Base-by-base conservation (phyloP, 75 land plant genomes). In the Sequoiadendron giganteum region DNA sequence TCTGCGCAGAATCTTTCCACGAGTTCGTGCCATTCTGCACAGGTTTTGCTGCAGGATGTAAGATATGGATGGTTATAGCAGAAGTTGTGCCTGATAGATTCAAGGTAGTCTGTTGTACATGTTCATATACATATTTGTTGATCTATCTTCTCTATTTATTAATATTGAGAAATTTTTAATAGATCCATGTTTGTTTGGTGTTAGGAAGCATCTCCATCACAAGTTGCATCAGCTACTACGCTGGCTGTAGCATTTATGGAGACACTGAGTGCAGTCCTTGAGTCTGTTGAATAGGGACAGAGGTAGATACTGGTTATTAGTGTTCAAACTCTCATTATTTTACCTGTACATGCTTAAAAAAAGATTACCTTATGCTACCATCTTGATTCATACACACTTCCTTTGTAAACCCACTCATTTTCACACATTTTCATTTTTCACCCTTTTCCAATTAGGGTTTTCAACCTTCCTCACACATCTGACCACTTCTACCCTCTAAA, bases 41-140 rank as follows among this genome's bases (percentile, higher is more conserved):
- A 84, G 99, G 99, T 45, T 97, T 98, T 93, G 99, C 99, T 68
- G 99, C 99, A 86, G 99, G 99, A 5, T 98, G 99, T 89, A 98
- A 97, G 99, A 95, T 98, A 55, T 98, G 99, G 99, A 98, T 98
- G 99, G 99, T 98, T 1, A 86, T 98, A 42, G 99, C 99, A 38
- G 99, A 98, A 86, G 99, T 98, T n/a, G 92, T 98, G 38, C 99
- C 99, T 34, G 99, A 98, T 91, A 95, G 94, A 89, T 98, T 98
- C 80, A 97, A 95, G 97, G 98, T 96, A 88, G 77, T n/a, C 25
- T 18, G 9, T 21, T 42, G 83, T 88, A 34, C n/a, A 61, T 80
- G 45, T 40, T 72, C 84, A 38, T 65, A 42, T 86, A 10, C 30
- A 73, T 28, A 39, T 43, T 72, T 76, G 87, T 21, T 18, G 25